Evolutionary conservation across 257 asterid genomes (phyloP), one percentile per base, ranked within the genome.

Genomic region (Salvia miltiorrhiza): DNA sequence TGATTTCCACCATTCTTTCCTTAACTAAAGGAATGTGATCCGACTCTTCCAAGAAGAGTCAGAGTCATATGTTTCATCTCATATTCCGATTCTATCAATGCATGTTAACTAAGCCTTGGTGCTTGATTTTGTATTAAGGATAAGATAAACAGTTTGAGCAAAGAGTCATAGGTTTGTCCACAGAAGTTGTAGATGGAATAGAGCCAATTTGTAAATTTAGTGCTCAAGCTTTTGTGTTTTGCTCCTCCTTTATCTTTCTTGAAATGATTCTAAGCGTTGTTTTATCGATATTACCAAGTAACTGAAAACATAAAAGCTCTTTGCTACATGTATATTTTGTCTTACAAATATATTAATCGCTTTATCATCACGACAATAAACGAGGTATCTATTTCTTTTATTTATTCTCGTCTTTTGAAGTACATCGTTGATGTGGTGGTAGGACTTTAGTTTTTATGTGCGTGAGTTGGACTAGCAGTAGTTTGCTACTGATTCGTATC

Each of bases 1-100:
- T 92, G 98, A 72, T 87, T 76, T 86, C 95, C 47, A 92, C 97
- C 24, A 89, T 92, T 69, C 93, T 87, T 63, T 84, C 92, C 69
- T 81, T 89, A 65, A 86, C 97, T 7, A 76, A 77, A 75, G 81
- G 76, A 56, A 70, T 70, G 41, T 52, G 65, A 66, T 1, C n/a
- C 63, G 16, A 41, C 43, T 26, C 40, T 35, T 21, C 28, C 26
- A 63, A 13, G 6, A 1, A 66, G 8, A 5, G 17, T 10, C 32
- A 7, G 39, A 26, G 11, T 54, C 37, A 4, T 10, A 3, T 11
- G 11, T 9, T 21, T 52, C 59, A 23, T 52, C 37, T 56, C 23
- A 8, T 26, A 14, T 30, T 56, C 23, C 23, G 56, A 49, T 30
- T 19, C 3, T 9, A 13, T 30, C 14, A 28, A 52, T 52, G 58